These are phyloP conservation scores for Lagenaria siceraria DNA, from an alignment of 306 rosid species.

Conservation along the genomic window DNA sequence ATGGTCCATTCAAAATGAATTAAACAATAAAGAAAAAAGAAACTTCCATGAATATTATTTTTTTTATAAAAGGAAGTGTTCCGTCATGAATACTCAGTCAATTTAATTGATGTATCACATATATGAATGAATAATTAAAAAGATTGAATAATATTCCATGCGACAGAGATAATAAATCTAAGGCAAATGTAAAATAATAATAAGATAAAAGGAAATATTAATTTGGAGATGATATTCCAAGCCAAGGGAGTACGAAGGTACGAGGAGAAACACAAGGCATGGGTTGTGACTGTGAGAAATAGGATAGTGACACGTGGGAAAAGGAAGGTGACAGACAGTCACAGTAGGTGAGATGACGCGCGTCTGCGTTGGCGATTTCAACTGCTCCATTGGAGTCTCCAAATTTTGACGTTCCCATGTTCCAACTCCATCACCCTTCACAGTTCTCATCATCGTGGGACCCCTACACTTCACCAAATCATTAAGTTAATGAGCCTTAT, in stretches of 20 bases:
- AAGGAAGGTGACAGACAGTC: neutral
- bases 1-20: too few relatives aligned
- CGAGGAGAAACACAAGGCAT: neutral
- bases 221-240: too few relatives aligned
- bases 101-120: too few relatives aligned
- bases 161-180: too few relatives aligned
- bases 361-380: conserved; percentile 4
- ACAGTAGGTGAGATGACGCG: neutral
- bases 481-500: neutral
- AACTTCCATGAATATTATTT: too few relatives aligned
- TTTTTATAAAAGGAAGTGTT: too few relatives aligned
- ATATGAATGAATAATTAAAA: too few relatives aligned
- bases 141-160: too few relatives aligned
- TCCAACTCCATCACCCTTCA: neutral
- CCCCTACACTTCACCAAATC: neutral
- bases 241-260: neutral
- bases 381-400: neutral
- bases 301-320: neutral
- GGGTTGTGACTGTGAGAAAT: neutral
- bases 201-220: too few relatives aligned
- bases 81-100: too few relatives aligned
- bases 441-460: neutral
- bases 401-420: neutral
- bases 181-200: too few relatives aligned
- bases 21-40: too few relatives aligned